phyloP scores from a whole-genome alignment of 2,329 filamentous ascomycete genomes.

The Thielaviopsis populi region DNA sequence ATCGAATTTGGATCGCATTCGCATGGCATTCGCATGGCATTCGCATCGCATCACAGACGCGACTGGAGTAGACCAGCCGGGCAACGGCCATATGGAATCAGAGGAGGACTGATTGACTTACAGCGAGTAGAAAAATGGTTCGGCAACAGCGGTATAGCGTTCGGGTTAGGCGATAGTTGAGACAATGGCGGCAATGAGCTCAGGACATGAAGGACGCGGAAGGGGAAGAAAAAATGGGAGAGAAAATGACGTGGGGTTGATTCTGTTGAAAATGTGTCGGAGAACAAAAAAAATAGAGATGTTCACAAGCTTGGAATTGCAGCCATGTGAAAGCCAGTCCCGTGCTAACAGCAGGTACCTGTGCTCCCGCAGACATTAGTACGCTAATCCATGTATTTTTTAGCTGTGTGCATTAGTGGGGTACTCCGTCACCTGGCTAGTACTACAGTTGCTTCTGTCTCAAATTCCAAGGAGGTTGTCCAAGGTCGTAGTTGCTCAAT shows the following conservation, averaged over 20 bases:
- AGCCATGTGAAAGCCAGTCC: background rate
- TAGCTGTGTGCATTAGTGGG: background rate
- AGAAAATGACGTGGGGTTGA: constrained; percentile 4
- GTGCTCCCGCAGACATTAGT: background rate
- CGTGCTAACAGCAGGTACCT: constrained; percentile 17
- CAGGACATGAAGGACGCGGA: background rate
- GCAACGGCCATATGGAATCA: background rate
- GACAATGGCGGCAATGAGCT: background rate
- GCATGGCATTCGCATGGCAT: background rate
- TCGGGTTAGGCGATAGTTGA: background rate
- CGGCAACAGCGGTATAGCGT: background rate
- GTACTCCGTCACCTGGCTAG: background rate
- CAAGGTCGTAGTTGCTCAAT: background rate
- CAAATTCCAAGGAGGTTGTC: background rate
- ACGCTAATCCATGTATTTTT: background rate
- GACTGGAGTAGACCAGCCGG: background rate
- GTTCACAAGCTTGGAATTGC: background rate
- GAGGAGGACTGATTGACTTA: background rate
- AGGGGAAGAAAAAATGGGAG: background rate
- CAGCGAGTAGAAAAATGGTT: background rate
- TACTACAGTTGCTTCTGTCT: background rate
- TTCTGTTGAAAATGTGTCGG: constrained; percentile 1
- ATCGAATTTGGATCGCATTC: no score
- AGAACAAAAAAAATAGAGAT: background rate
- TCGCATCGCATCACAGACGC: constrained; percentile 5